These are phyloP conservation scores for Metschnikowia kofuensis DNA, from an alignment of 805 yeast species.

Conservation along the genomic window DNA sequence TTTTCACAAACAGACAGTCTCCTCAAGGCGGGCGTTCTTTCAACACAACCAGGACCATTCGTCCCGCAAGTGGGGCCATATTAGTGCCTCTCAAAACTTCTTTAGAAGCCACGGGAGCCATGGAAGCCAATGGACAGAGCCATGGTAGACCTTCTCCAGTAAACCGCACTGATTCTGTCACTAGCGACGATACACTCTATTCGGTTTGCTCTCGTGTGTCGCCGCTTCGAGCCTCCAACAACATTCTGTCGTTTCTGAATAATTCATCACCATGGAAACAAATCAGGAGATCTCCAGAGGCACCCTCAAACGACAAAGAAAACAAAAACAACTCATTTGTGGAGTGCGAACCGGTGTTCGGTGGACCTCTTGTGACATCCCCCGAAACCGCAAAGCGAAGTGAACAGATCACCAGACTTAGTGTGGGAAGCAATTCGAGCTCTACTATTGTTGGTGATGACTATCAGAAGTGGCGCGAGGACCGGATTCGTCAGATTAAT, in stretches of 20 bases:
- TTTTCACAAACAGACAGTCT: not conserved
- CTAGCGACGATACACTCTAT: conserved; percentile 14
- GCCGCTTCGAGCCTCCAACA: conserved; percentile 9
- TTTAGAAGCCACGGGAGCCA: not conserved
- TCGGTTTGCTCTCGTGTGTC: conserved; percentile 18
- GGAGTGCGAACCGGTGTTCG: not conserved
- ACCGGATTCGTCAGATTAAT: conserved; percentile 25
- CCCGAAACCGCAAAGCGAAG: not conserved
- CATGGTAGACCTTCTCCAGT: not conserved
- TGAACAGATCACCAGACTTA: conserved; percentile 9
- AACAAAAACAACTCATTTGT: conserved; percentile 18
- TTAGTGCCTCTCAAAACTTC: conserved; percentile 6
- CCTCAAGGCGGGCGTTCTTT: not conserved
- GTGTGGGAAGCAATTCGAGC: conserved; percentile 29
- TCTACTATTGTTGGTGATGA: conserved; percentile 41
- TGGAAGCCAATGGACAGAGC: not conserved
- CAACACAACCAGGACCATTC: too few relatives aligned
- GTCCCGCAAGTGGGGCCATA: not conserved
- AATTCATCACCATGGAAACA: not conserved
- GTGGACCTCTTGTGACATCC: not conserved
- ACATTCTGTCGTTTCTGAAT: not conserved
- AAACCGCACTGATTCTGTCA: not conserved
- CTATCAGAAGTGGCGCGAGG: conserved; percentile 39
- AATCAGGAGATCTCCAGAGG: not conserved
- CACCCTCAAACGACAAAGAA: conserved; percentile 14